A percentile compares a stretch with the other conserved stretches of the same genome.
These are phyloP conservation scores for Teratosphaeria zuluensis DNA, from an alignment of 2,329 filamentous ascomycete species.

Conservation along the genomic window DNA sequence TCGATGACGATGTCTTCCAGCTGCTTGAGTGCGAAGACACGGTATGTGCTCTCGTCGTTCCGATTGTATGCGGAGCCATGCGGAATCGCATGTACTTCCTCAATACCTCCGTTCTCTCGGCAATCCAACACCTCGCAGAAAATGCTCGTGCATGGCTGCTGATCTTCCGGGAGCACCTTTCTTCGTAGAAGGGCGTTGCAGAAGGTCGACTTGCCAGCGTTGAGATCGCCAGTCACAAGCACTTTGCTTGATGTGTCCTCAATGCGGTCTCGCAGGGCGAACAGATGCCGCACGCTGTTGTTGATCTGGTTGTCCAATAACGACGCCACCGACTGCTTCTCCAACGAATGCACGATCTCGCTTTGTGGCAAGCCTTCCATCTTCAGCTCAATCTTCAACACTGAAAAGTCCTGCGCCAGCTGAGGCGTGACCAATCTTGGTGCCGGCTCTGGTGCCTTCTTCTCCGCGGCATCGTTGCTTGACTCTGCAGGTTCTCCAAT, in stretches of 20 bases:
- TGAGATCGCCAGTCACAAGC: slow-evolving; percentile 86
- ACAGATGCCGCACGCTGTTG: slow-evolving; percentile 83
- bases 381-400: slow-evolving; percentile 90
- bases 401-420: slow-evolving; percentile 90
- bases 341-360: slow-evolving; percentile 86
- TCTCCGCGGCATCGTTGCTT: slow-evolving; percentile 46
- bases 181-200: slow-evolving; percentile 92
- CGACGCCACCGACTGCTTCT: slow-evolving; percentile 83
- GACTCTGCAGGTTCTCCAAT: slow-evolving; percentile 57
- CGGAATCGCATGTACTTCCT: slow-evolving; percentile 93
- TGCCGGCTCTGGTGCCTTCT: slow-evolving; percentile 56
- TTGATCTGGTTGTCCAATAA: slow-evolving; percentile 89
- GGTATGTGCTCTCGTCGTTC: slow-evolving; percentile 88
- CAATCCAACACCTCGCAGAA: slow-evolving; percentile 96
- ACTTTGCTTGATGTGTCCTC: slow-evolving; percentile 98
- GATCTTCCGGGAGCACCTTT: slow-evolving; percentile 90
- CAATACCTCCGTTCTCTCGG: slow-evolving; percentile 77
- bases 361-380: slow-evolving; percentile 76
- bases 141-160: slow-evolving; percentile 95
- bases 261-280: slow-evolving; percentile 80
- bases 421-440: slow-evolving; percentile 83
- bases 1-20: slow-evolving; percentile 85
- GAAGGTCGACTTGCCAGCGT: slow-evolving; percentile 96
- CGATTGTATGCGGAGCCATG: slow-evolving; percentile 71
- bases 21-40: slow-evolving; percentile 67